Evolutionary conservation across 805 yeast genomes (phyloP), one percentile per base, ranked within the genome.

Genomic region (Dipodascus geniculatus): DNA sequence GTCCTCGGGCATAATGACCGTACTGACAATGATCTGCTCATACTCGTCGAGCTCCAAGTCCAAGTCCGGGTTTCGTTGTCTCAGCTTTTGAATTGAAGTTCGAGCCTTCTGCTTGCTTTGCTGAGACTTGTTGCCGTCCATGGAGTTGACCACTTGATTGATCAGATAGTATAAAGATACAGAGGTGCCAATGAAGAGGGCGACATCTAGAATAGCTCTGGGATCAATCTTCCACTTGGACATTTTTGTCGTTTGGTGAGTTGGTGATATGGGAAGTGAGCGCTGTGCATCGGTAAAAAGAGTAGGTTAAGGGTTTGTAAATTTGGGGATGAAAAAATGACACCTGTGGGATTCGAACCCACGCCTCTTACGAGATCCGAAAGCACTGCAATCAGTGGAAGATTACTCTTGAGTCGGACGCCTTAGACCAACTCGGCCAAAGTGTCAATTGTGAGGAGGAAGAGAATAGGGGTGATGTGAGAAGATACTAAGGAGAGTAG

Each of bases 1-100:
- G 55, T 89, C 97, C 1, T 81, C 82, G 0, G 98, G 96, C 1
- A 87, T 78, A 4, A 93, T 83, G 24, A 91, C 86, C 14, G 85
- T 81, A 14, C 85, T 81, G 54, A 93, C 70, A 1, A 93, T 78
- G n/a, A 80, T 73, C 57, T 79, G 78, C 65, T 93, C 99, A 66
- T 93, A 90, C 48, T 77, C 76, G 60, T 81, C 83, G 47, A 87
- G 72, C 6, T 73, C 76, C 38, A 51, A 49, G 33, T 72, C 72
- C 53, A 76, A 70, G 3, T 65, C 72, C 24, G 97, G 96, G 59
- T 83, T 79, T 9, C 75, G 65, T 19, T 69, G 72, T 55, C 78
- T 76, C 28, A 88, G 70, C 61, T 78, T 79, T 55, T 81, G 78
- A 53, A 83, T 66, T 6, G 83, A 77, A 11, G 77, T 72, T 53